Percentiles rank a stretch among this genome's conserved stretches.
These are phyloP conservation scores for Yamadazyma trypodendri DNA, from an alignment of 1,139 yeast species.

Conservation along the genomic window DNA sequence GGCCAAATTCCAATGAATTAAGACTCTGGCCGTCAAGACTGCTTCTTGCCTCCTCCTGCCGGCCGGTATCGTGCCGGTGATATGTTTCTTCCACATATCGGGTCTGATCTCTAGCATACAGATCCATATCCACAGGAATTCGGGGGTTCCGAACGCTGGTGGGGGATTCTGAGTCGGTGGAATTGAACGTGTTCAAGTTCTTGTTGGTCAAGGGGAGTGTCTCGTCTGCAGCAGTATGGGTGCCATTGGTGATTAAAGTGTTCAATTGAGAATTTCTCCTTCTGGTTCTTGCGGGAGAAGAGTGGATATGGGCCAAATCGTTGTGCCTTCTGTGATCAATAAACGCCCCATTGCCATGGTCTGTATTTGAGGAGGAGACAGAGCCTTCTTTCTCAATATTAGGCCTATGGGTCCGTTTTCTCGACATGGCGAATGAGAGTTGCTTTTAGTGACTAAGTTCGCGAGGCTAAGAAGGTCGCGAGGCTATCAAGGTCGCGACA, in stretches of 20 bases:
- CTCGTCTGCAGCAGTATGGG: slow-evolving; percentile 5
- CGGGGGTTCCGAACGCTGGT: slow-evolving; percentile 7
- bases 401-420: not conserved
- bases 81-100: slow-evolving; percentile 10
- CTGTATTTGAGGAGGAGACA: slow-evolving; percentile 8
- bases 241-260: slow-evolving; percentile 1
- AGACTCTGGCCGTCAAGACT: slow-evolving; percentile 21
- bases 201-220: slow-evolving; percentile 38
- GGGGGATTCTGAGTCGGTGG: slow-evolving; percentile 15
- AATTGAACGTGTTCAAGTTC: slow-evolving; percentile 28
- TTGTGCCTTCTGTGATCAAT: slow-evolving; percentile 35
- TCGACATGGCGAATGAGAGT: not conserved
- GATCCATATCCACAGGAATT: slow-evolving; percentile 31
- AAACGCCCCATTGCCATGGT: slow-evolving; percentile 22
- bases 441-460: not conserved
- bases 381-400: slow-evolving; percentile 1
- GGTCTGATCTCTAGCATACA: slow-evolving; percentile 37
- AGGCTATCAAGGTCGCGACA: too few relatives aligned
- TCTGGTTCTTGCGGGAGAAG: slow-evolving; percentile 34
- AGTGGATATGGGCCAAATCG: slow-evolving; percentile 29
- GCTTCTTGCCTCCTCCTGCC: not conserved
- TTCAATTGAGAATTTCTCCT: slow-evolving; percentile 20
- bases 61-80: too few relatives aligned
- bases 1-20: slow-evolving; percentile 44
- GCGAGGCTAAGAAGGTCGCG: slow-evolving; percentile 1